These are phyloP conservation scores for Elsinoe batatas DNA, from an alignment of 2,329 filamentous ascomycete species.

Conservation along the genomic window DNA sequence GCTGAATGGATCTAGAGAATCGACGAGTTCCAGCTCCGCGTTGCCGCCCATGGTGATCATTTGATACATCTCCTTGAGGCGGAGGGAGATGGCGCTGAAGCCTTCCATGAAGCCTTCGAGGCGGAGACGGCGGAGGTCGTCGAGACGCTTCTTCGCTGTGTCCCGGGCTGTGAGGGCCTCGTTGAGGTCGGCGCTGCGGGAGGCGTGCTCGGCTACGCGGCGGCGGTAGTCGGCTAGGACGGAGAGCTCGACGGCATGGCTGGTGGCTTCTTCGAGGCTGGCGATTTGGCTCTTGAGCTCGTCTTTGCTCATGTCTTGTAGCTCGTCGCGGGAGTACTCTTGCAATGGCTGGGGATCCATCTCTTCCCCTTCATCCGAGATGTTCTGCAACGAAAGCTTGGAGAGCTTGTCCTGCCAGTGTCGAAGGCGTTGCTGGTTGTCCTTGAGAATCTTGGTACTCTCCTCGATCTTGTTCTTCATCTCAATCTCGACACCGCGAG, in stretches of 20 bases:
- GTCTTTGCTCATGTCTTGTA: slow-evolving; percentile 54
- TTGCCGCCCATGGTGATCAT: slow-evolving; percentile 99
- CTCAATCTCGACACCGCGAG: slow-evolving; percentile 82
- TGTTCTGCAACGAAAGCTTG: slow-evolving; percentile 74
- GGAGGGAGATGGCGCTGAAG: slow-evolving; percentile 84
- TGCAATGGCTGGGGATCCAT: slow-evolving; percentile 54
- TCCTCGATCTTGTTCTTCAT: slow-evolving; percentile 98
- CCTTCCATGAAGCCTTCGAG: slow-evolving; percentile 98
- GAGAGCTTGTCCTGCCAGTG: slow-evolving; percentile 87
- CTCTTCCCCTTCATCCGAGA: slow-evolving; percentile 50
- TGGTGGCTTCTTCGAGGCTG: slow-evolving; percentile 61
- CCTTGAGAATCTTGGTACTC: slow-evolving; percentile 75
- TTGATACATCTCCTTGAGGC: slow-evolving; percentile 99
- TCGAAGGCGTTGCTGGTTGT: slow-evolving; percentile 72
- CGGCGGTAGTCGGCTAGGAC: slow-evolving; percentile 85
- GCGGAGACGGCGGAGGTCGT: slow-evolving; percentile 80
- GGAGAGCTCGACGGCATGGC: slow-evolving; percentile 79
- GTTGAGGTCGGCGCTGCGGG: slow-evolving; percentile 74
- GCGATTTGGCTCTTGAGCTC: slow-evolving; percentile 56
- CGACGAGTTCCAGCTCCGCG: slow-evolving; percentile 91
- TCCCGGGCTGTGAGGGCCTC: slow-evolving; percentile 70
- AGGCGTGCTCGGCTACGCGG: slow-evolving; percentile 70
- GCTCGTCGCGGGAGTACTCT: slow-evolving; percentile 63
- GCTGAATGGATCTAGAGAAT: slow-evolving; percentile 90
- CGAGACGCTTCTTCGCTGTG: slow-evolving; percentile 79